Percentiles rank a stretch among this genome's conserved stretches.
Evolutionary conservation across 1,284 basidiomycete species (phyloP).

Genomic region (Macrocystidia cucumis): DNA sequence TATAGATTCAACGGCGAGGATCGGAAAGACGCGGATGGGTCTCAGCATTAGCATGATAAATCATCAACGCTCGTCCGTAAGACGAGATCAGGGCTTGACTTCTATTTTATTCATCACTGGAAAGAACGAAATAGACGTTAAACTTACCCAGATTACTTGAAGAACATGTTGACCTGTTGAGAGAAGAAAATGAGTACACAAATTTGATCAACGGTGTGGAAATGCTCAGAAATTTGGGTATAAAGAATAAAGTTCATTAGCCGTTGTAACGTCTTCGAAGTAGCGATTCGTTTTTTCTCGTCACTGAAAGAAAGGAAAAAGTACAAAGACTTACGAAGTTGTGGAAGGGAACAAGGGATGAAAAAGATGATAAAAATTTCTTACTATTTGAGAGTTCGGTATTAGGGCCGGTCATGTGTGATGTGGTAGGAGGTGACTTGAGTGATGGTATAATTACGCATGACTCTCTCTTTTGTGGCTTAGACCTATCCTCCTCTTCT

Average conservation of each 20-base stretch:
- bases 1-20: constrained; percentile 5
- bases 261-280: constrained; percentile 54
- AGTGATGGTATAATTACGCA: constrained; percentile 3
- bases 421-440: constrained; percentile 8
- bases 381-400: constrained; percentile 19
- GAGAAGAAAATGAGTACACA: constrained; percentile 6
- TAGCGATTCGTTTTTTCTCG: constrained; percentile 78
- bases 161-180: constrained; percentile 3
- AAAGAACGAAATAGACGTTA: constrained; percentile 23
- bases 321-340: constrained; percentile 20
- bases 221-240: constrained; percentile 84
- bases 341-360: too few species aligned
- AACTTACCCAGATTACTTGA: constrained; percentile 12
- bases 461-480: too few species aligned
- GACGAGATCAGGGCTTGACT: constrained; percentile 83
- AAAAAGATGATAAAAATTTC: too few species aligned
- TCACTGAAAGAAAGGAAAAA: constrained; percentile 31
- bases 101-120: constrained; percentile 64
- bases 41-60: constrained; percentile 84
- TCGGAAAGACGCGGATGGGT: constrained; percentile 11
- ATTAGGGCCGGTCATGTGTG: constrained; percentile 32
- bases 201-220: constrained; percentile 1
- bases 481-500: constrained; percentile 13
- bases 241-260: constrained; percentile 59
- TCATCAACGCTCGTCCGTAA: constrained; percentile 66